phyloP scores from a whole-genome alignment of 768 basidiomycete genomes.

The Pleurotus citrinopileatus region DNA sequence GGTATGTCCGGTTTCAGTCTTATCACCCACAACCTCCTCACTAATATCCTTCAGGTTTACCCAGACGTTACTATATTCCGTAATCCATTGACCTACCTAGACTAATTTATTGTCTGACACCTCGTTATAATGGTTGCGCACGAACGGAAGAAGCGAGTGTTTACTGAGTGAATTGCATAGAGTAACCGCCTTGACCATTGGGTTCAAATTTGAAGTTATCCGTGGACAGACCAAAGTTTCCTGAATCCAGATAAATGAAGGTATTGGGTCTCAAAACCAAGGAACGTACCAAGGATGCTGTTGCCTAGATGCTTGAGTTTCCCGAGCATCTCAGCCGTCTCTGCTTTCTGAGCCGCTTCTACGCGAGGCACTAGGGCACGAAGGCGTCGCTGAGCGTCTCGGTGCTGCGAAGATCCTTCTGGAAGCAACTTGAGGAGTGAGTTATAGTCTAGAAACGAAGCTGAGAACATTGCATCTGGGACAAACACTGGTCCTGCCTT shows the following conservation, averaged over 20 bases:
- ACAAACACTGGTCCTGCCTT: constrained; percentile 63
- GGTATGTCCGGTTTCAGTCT: constrained; percentile 36
- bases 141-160: not conserved
- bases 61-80: constrained; percentile 42
- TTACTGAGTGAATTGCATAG: constrained; percentile 77
- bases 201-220: constrained; percentile 97
- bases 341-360: constrained; percentile 76
- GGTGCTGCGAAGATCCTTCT: constrained; percentile 44
- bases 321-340: constrained; percentile 88
- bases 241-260: constrained; percentile 31
- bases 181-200: constrained; percentile 94
- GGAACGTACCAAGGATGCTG: constrained; percentile 68
- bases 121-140: not conserved
- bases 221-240: constrained; percentile 91
- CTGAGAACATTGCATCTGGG: constrained; percentile 4
- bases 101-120: constrained; percentile 17
- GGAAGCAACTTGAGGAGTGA: constrained; percentile 65
- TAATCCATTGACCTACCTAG: constrained; percentile 38
- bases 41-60: constrained; percentile 36
- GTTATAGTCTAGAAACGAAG: constrained; percentile 62
- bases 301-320: constrained; percentile 95
- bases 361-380: constrained; percentile 60
- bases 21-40: not conserved
- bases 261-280: not conserved
- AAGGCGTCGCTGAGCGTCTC: constrained; percentile 48